Conservation (phyloP, 495 filamentous ascomycete species). For the Penicillium cinerascens region DNA sequence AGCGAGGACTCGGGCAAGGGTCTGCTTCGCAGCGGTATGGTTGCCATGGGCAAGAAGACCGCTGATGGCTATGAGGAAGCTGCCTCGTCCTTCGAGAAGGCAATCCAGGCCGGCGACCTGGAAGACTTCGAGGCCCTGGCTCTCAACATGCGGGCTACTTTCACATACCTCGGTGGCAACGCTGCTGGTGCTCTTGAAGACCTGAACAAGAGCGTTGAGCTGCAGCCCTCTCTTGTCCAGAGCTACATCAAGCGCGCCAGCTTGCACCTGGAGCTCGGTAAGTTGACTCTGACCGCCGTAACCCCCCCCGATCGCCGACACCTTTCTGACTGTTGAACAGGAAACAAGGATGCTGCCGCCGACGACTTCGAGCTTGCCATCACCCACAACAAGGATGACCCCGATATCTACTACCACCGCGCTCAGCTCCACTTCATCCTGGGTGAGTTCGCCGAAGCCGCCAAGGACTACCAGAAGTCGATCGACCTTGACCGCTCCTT, state of each 20-base stretch:
- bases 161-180: conserved; percentile 87
- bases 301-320: background rate
- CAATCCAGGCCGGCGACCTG: conserved; percentile 72
- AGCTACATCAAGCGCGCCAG: conserved; percentile 98
- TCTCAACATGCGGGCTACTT: conserved; percentile 94
- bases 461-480: conserved; percentile 98
- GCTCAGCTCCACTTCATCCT: conserved; percentile 98
- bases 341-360: conserved; percentile 79
- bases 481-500: conserved; percentile 94
- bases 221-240: conserved; percentile 83
- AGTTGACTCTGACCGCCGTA: conserved; percentile 16
- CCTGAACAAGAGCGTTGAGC: conserved; percentile 85
- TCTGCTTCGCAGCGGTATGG: conserved; percentile 75
- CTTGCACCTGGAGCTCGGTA: conserved; percentile 95
- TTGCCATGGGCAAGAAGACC: conserved; percentile 78
- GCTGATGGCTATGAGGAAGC: conserved; percentile 88
- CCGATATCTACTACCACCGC: conserved; percentile 98
- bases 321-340: conserved; percentile 40
- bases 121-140: conserved; percentile 83
- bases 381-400: conserved; percentile 80
- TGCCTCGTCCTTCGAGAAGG: conserved; percentile 77
- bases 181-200: conserved; percentile 77
- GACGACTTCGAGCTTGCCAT: conserved; percentile 86
- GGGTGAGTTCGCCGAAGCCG: conserved; percentile 84
- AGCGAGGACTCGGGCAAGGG: conserved; percentile 77